Evolutionary conservation across 352 stramenopile genomes (phyloP).

Genomic region (Phytophthora fragariae): DNA sequence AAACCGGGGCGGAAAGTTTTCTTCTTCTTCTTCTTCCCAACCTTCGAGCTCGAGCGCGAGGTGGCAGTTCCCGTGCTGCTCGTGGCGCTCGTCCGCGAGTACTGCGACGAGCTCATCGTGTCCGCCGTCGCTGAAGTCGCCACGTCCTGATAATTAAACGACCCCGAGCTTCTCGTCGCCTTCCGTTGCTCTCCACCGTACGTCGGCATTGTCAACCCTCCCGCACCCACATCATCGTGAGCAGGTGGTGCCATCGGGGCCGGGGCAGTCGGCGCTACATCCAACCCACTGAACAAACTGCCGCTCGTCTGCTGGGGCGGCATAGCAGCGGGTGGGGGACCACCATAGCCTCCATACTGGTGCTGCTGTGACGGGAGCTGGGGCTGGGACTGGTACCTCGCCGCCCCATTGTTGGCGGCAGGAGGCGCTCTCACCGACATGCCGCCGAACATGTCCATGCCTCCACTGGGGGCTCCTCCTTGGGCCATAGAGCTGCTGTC

Average conservation of each 20-base stretch:
- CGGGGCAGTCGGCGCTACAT: conserved; percentile 43
- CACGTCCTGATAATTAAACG: conserved; percentile 76
- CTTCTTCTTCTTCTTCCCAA: conserved; percentile 83
- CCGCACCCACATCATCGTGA: conserved; percentile 28
- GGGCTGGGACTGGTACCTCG: conserved; percentile 31
- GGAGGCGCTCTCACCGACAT: conserved; percentile 67
- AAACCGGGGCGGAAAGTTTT: conserved; percentile 88
- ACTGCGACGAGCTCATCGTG: conserved; percentile 21
- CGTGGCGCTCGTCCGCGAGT: conserved; percentile 35
- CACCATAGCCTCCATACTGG: conserved; percentile 47
- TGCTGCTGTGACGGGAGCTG: conserved; percentile 14
- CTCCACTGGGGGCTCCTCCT: conserved; percentile 8
- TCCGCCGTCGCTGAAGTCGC: conserved; percentile 27
- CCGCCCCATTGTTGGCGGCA: conserved; percentile 6
- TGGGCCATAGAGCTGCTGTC: conserved; percentile 21
- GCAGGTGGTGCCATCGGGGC: conserved; percentile 16
- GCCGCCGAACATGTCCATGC: conserved; percentile 78
- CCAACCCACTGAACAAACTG: conserved; percentile 63
- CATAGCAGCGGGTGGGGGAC: conserved; percentile 2
- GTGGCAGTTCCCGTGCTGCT: conserved; percentile 42
- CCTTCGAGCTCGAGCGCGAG: conserved; percentile 51
- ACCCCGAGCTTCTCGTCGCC: conserved; percentile 42
- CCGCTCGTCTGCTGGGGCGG: conserved; percentile 13
- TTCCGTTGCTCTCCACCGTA: conserved; percentile 50
- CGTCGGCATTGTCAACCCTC: conserved; percentile 18